A percentile compares a stretch with the other conserved stretches of the same genome.
These are phyloP conservation scores for Quercus gilva DNA, from an alignment of 306 rosid genomes.

Conservation along the genomic window DNA sequence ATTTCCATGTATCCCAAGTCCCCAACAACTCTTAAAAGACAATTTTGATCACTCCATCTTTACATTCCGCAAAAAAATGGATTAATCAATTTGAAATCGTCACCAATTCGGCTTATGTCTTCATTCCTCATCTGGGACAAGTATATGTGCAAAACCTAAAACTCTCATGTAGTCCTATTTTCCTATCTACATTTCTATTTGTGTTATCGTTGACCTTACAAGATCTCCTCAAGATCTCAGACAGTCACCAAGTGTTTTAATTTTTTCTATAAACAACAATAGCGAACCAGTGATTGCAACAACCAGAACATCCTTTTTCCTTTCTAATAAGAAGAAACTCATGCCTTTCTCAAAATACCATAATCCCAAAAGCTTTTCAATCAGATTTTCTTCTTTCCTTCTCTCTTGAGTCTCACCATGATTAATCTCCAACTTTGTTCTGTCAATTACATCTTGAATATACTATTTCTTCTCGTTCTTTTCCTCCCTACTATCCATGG, in stretches of 20 bases:
- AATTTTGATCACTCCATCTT: too few species aligned
- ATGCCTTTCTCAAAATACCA: not conserved
- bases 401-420: not conserved
- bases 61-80: too few species aligned
- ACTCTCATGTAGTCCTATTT: not conserved
- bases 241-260: not conserved
- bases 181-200: not conserved
- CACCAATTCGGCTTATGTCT: too few species aligned
- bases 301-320: not conserved
- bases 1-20: too few species aligned
- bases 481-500: conserved; percentile 10
- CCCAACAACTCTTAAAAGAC: too few species aligned
- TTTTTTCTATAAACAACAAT: not conserved
- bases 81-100: too few species aligned
- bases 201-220: not conserved
- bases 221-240: not conserved
- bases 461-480: not conserved
- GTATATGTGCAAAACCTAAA: too few species aligned
- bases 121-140: too few species aligned
- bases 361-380: too few species aligned
- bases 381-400: too few species aligned
- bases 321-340: not conserved
- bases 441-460: not conserved
- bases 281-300: not conserved
- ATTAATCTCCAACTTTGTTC: not conserved